phyloP scores from a whole-genome alignment of 2,329 filamentous ascomycete species.

The Pezicula carpinea region DNA sequence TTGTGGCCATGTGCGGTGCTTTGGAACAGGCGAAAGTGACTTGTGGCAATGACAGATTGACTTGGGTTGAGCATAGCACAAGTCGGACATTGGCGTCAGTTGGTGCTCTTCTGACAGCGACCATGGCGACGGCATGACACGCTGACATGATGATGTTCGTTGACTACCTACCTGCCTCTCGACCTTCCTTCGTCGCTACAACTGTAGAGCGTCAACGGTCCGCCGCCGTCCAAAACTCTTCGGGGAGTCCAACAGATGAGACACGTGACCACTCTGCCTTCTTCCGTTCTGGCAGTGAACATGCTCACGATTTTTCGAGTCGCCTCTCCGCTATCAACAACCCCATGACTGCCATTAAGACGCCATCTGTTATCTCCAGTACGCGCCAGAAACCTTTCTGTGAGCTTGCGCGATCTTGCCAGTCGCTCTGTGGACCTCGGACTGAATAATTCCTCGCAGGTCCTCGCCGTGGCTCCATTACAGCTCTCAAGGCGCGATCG shows the following conservation, averaged over 20 bases:
- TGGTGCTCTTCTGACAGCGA: no score
- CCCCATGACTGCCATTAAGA: constrained; percentile 10
- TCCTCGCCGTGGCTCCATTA: constrained; percentile 47
- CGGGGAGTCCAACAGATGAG: no score
- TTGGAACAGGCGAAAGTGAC: no score
- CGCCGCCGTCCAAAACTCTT: background rate
- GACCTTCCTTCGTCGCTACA: background rate
- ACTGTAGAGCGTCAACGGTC: background rate
- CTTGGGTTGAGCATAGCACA: no score
- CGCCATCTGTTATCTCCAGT: constrained; percentile 4
- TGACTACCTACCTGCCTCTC: background rate
- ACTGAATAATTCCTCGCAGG: background rate
- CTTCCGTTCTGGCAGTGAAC: constrained; percentile 8
- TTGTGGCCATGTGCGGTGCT: no score
- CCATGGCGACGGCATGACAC: no score
- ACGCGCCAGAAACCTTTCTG: background rate
- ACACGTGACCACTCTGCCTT: constrained; percentile 14
- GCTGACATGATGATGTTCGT: no score
- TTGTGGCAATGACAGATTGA: no score
- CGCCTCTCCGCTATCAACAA: constrained; percentile 4
- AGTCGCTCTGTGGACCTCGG: background rate
- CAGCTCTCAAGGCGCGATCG: constrained; percentile 48
- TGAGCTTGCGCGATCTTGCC: constrained; percentile 4
- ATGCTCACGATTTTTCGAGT: constrained; percentile 9
- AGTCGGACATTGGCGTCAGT: no score